These are phyloP conservation scores for Aurantiochytrium sp. DNA, from an alignment of 108 stramenopile genomes.

Conservation along the genomic window DNA sequence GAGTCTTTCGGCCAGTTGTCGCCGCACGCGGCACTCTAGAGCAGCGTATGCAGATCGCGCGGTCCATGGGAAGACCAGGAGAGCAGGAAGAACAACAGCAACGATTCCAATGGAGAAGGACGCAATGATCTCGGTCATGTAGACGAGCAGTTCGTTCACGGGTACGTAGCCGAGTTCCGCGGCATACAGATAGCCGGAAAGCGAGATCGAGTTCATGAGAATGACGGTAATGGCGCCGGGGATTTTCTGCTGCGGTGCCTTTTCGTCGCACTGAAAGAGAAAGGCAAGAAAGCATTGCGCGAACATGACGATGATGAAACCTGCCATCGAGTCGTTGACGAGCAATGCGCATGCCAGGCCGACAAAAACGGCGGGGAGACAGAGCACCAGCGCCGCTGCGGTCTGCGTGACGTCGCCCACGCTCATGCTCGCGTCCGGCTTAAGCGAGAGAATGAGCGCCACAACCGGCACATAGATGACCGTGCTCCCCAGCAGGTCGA, in stretches of 20 bases:
- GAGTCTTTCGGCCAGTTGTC: background rate
- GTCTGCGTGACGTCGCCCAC: background rate
- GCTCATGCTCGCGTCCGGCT: background rate
- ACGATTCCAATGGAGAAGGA: background rate
- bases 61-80: background rate
- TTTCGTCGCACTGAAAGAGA: background rate
- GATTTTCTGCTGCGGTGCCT: background rate
- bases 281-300: background rate
- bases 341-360: background rate
- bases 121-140: background rate
- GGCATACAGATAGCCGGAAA: background rate
- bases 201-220: background rate
- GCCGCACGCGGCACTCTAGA: background rate
- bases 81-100: background rate
- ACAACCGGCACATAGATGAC: background rate
- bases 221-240: background rate
- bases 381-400: background rate
- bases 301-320: background rate
- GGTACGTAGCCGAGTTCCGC: background rate
- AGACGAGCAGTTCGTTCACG: background rate
- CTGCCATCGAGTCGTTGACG: background rate
- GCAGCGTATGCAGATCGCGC: background rate
- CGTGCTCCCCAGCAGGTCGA: background rate
- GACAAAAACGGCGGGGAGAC: background rate
- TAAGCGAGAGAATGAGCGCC: background rate